Conservation (phyloP, 2,329 filamentous ascomycete genomes). For the Cercospora sp. region DNA sequence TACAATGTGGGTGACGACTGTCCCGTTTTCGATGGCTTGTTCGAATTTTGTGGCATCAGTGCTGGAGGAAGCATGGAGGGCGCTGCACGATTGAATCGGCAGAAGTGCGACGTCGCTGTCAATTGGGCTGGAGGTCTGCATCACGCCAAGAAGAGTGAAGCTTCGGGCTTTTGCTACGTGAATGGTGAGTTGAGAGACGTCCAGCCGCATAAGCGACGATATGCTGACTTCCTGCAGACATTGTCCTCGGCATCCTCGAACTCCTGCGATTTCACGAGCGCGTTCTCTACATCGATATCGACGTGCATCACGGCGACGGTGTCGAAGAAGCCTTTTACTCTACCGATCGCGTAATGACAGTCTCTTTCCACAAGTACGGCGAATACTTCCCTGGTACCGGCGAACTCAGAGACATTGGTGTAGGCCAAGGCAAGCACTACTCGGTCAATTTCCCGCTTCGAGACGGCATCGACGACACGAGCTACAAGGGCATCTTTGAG, state of each 20-base stretch:
- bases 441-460: slow-evolving; percentile 69
- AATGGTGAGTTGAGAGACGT: slow-evolving; percentile 41
- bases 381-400: slow-evolving; percentile 72
- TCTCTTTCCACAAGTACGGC: slow-evolving; percentile 72
- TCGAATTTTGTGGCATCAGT: slow-evolving; percentile 70
- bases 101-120: slow-evolving; percentile 66
- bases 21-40: slow-evolving; percentile 69
- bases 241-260: slow-evolving; percentile 66
- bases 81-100: slow-evolving; percentile 65
- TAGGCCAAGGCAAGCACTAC: slow-evolving; percentile 67
- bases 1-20: slow-evolving; percentile 66
- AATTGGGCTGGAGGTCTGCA: slow-evolving; percentile 55
- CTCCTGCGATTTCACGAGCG: slow-evolving; percentile 64
- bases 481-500: slow-evolving; percentile 69
- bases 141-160: slow-evolving; percentile 53
- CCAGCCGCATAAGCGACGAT: not conserved
- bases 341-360: slow-evolving; percentile 70
- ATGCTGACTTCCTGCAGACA: slow-evolving; percentile 49
- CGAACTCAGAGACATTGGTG: slow-evolving; percentile 67
- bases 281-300: slow-evolving; percentile 67
- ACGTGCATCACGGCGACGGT: slow-evolving; percentile 68
- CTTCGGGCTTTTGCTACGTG: slow-evolving; percentile 52
- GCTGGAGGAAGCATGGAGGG: slow-evolving; percentile 71
- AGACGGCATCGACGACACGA: slow-evolving; percentile 67
- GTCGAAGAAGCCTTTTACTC: slow-evolving; percentile 73